A percentile compares a stretch with the other conserved stretches of the same genome.
phyloP scores from a whole-genome alignment of 306 rosid genomes.

The Fagus sylvatica region DNA sequence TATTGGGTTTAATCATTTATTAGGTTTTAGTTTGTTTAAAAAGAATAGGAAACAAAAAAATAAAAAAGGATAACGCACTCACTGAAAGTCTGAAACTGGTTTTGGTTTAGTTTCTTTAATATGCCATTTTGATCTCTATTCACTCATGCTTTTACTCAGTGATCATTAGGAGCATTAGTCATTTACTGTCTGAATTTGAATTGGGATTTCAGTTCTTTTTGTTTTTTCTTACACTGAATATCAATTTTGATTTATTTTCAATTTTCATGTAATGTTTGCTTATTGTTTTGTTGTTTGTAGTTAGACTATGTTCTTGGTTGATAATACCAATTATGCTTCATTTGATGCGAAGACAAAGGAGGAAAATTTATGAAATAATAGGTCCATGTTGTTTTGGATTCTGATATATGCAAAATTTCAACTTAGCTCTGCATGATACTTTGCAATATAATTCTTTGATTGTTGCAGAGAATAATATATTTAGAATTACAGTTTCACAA shows the following conservation, averaged over 20 bases:
- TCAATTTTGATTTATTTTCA: background rate
- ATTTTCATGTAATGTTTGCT: background rate
- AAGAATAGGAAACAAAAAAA: background rate
- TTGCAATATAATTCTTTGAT: background rate
- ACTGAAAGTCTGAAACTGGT: background rate
- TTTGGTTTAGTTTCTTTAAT: background rate
- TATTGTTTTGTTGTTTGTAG: background rate
- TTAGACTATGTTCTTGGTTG: background rate
- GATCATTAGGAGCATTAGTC: background rate
- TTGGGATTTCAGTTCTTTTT: background rate
- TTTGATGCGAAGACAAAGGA: background rate
- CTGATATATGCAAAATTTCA: background rate
- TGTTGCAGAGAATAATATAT: background rate
- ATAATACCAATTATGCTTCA: background rate
- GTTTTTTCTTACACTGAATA: background rate
- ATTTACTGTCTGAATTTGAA: too few species aligned
- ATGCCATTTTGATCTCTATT: background rate
- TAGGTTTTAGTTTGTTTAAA: background rate
- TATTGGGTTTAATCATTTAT: background rate
- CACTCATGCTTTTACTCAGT: background rate
- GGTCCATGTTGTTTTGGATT: background rate
- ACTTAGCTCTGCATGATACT: background rate
- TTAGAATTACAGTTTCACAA: background rate
- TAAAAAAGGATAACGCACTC: too few species aligned
- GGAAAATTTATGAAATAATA: background rate